Conservation (phyloP, 2,329 filamentous ascomycete species). For the Aspergillus piperis region DNA sequence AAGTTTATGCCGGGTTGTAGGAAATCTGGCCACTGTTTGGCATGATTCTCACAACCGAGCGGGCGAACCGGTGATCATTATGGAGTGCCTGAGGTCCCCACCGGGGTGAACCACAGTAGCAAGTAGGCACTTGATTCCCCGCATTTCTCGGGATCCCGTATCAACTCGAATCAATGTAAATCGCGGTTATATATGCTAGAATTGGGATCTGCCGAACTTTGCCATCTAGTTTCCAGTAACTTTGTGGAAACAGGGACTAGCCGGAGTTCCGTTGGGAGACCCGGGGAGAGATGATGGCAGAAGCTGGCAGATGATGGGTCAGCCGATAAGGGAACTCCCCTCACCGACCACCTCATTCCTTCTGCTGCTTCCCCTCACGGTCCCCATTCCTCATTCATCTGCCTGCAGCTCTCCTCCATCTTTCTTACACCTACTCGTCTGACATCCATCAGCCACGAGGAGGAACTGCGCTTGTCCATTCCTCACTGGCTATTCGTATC, state of each 20-base stretch:
- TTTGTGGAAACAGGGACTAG: neutral
- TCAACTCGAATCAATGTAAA: neutral
- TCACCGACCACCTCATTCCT: constrained; percentile 6
- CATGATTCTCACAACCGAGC: too few species aligned
- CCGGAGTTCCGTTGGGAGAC: neutral
- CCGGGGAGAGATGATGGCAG: neutral
- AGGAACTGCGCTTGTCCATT: neutral
- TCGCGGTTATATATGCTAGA: too few species aligned
- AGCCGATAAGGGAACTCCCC: neutral
- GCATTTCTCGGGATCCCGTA: neutral
- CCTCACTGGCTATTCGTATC: constrained; percentile 5
- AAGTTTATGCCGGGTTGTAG: too few species aligned
- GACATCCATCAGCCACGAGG: neutral
- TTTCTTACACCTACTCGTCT: neutral
- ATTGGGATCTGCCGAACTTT: too few species aligned
- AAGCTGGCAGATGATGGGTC: neutral
- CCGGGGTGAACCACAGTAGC: neutral
- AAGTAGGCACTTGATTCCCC: neutral
- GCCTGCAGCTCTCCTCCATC: constrained; percentile 5
- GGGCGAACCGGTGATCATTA: neutral
- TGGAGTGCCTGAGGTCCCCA: neutral
- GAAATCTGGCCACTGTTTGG: too few species aligned
- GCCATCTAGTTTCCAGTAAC: too few species aligned
- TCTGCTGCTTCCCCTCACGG: constrained; percentile 20
- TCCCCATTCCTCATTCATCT: constrained; percentile 14